phyloP scores from a whole-genome alignment of 495 filamentous ascomycete genomes.

The Astrothelium macrocarpum region DNA sequence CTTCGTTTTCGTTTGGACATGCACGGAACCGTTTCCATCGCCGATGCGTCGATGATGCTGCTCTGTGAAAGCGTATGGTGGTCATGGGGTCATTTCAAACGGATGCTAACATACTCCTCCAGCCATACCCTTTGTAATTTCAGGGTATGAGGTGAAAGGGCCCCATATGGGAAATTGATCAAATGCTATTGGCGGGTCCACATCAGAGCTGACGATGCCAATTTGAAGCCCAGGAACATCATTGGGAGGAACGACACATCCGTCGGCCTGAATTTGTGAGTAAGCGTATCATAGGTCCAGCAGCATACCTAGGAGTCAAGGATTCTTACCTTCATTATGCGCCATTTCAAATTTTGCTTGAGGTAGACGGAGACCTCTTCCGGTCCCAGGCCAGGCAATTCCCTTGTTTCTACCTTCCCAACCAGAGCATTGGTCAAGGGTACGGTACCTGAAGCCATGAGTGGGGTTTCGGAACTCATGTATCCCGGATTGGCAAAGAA shows the following conservation, averaged over 20 bases:
- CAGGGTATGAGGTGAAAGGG: conserved; percentile 5
- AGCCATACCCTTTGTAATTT: conserved; percentile 6
- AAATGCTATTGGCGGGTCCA: conserved; percentile 12
- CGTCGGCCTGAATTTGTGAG: conserved; percentile 22
- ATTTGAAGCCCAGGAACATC: conserved; percentile 28
- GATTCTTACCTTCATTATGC: conserved; percentile 24
- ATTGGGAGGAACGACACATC: conserved; percentile 21
- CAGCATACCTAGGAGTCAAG: neutral
- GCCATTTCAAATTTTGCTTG: conserved; percentile 35
- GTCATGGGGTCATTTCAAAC: no score
- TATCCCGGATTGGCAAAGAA: conserved; percentile 35
- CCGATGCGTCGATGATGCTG: no score
- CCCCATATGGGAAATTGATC: conserved; percentile 22
- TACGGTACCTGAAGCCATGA: conserved; percentile 40
- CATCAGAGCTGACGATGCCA: conserved; percentile 29
- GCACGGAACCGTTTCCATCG: no score
- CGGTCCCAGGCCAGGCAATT: conserved; percentile 35
- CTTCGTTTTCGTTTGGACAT: no score
- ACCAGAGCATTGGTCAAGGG: conserved; percentile 48
- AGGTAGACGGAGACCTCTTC: conserved; percentile 38
- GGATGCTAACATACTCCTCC: neutral
- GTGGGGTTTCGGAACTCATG: conserved; percentile 17
- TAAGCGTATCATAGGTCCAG: neutral
- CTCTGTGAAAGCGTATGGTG: no score
- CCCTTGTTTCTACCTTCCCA: conserved; percentile 30